phyloP scores from a whole-genome alignment of 352 stramenopile species.

The Halophytophthora polymorphica region DNA sequence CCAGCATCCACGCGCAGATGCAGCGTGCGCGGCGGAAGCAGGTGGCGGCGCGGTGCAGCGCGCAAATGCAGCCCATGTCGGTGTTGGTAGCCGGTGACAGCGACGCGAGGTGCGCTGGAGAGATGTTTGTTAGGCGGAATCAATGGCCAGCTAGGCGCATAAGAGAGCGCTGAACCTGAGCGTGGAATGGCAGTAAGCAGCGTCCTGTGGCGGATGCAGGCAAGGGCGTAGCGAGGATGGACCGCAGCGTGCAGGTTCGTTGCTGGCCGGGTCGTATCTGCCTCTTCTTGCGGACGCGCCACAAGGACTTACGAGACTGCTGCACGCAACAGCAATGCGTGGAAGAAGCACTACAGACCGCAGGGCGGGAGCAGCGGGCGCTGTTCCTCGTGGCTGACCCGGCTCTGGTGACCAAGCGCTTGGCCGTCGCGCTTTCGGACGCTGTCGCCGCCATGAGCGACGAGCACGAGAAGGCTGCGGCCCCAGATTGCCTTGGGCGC shows the following conservation, averaged over 20 bases:
- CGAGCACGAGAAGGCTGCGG: constrained; percentile 4
- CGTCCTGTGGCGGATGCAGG: background rate
- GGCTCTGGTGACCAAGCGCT: constrained; percentile 23
- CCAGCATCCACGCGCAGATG: constrained; percentile 40
- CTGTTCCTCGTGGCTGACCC: constrained; percentile 22
- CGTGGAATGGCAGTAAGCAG: background rate
- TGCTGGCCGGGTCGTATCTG: background rate
- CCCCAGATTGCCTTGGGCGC: constrained; percentile 21
- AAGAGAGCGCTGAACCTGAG: background rate
- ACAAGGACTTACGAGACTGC: too few relatives aligned
- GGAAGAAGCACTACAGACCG: constrained; percentile 8
- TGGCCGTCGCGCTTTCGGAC: constrained; percentile 15
- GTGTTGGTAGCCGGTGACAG: constrained; percentile 8
- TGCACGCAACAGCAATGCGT: constrained; percentile 17
- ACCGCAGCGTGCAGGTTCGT: background rate
- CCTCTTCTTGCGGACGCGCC: too few relatives aligned
- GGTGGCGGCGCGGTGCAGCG: constrained; percentile 37
- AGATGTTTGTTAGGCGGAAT: constrained; percentile 2
- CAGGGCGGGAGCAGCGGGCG: constrained; percentile 9
- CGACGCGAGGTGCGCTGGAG: constrained; percentile 8
- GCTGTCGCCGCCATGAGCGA: constrained; percentile 7
- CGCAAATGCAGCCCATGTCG: constrained; percentile 30
- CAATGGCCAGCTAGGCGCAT: background rate
- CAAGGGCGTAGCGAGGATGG: background rate
- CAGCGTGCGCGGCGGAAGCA: constrained; percentile 20